A percentile compares a stretch with the other conserved stretches of the same genome.
phyloP scores from a whole-genome alignment of 208 protist genomes.

The Trypanosoma platydactyli region DNA sequence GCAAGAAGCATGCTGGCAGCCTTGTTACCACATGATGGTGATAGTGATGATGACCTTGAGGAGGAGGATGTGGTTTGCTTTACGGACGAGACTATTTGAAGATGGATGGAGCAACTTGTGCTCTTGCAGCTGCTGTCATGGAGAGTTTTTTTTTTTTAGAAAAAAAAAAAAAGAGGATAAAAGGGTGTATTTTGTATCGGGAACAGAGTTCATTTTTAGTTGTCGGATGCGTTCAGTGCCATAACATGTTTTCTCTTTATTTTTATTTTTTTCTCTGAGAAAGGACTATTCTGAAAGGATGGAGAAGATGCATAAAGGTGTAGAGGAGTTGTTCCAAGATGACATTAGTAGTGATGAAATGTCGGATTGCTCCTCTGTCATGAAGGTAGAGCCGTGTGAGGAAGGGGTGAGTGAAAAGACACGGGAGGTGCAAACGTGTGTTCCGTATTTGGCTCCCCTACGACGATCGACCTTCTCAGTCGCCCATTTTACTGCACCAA shows the following conservation, averaged over 20 bases:
- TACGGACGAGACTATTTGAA: constrained; percentile 30
- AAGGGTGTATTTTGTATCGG: too few relatives aligned
- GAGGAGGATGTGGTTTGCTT: constrained; percentile 23
- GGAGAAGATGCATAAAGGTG: constrained; percentile 3
- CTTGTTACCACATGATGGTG: background rate
- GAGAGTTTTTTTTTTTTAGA: background rate
- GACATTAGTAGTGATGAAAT: constrained; percentile 15
- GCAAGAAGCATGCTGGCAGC: constrained; percentile 7
- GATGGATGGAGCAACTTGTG: background rate
- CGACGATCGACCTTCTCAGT: constrained; percentile 14
- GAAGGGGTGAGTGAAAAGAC: background rate
- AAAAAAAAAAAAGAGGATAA: too few relatives aligned
- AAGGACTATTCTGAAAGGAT: background rate
- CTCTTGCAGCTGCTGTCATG: background rate
- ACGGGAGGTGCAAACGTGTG: constrained; percentile 15
- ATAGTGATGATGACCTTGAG: constrained; percentile 3
- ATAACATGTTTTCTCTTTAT: background rate
- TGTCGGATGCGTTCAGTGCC: too few relatives aligned
- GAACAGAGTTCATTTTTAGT: background rate
- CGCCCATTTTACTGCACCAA: constrained; percentile 13
- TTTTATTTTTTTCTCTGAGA: background rate
- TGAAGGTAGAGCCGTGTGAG: background rate
- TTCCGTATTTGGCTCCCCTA: constrained; percentile 51
- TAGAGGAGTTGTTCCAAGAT: constrained; percentile 17
- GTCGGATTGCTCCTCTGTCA: background rate